Evolutionary conservation across 2,329 filamentous ascomycete genomes (phyloP).

Genomic region (Calycina herbarum): DNA sequence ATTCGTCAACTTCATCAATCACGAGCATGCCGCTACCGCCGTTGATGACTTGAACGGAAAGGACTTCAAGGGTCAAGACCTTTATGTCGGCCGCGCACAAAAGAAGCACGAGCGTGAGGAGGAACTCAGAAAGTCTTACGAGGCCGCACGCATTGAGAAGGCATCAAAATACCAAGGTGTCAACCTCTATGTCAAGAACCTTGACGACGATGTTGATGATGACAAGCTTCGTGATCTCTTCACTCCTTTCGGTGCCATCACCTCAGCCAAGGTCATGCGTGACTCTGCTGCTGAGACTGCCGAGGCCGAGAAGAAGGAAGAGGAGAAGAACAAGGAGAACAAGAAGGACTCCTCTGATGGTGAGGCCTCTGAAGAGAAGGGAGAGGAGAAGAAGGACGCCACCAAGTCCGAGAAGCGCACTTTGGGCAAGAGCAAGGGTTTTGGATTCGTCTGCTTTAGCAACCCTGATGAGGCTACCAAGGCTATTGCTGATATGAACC

Average conservation of each 20-base stretch:
- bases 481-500: conserved; percentile 99
- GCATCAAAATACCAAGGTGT: conserved; percentile 99
- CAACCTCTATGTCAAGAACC: conserved; percentile 99
- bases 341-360: conserved; percentile 43
- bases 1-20: conserved; percentile 93
- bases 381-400: conserved; percentile 51
- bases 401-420: conserved; percentile 56
- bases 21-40: conserved; percentile 81
- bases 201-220: conserved; percentile 94
- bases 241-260: conserved; percentile 87
- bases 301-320: conserved; percentile 48
- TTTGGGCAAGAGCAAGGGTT: conserved; percentile 98
- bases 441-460: conserved; percentile 99
- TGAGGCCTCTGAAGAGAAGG: conserved; percentile 44
- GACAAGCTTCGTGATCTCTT: conserved; percentile 97
- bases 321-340: conserved; percentile 54
- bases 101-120: conserved; percentile 99
- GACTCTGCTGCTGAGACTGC: conserved; percentile 63
- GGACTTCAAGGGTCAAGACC: conserved; percentile 90
- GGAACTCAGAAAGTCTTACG: conserved; percentile 97
- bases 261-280: conserved; percentile 98
- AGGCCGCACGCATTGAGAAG: conserved; percentile 96
- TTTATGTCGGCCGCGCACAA: conserved; percentile 97
- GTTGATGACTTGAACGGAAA: conserved; percentile 91
- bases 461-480: conserved; percentile 99